phyloP scores from a whole-genome alignment of 441 rosid genomes.

The Adansonia rubrostipa region DNA sequence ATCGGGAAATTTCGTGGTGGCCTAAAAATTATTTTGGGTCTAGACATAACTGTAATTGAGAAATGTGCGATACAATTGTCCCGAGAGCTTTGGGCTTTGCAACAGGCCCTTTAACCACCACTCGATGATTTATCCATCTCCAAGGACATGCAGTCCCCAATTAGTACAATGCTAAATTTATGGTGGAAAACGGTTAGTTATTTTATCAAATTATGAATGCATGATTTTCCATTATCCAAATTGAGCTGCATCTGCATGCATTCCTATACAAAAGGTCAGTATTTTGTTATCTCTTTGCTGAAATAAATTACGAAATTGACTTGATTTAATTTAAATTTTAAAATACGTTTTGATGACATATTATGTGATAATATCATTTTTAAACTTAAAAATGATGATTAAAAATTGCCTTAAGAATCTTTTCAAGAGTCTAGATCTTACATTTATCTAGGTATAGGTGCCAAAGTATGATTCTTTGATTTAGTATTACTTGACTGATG shows the following conservation, averaged over 20 bases:
- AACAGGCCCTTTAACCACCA: background rate
- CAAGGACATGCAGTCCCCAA: slow-evolving; percentile 44
- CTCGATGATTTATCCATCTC: background rate
- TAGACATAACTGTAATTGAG: background rate
- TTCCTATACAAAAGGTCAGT: background rate
- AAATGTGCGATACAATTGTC: background rate
- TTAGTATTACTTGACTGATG: background rate
- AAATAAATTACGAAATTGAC: background rate
- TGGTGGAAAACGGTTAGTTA: background rate
- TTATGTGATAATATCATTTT: background rate
- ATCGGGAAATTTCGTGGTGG: background rate
- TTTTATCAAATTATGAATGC: background rate
- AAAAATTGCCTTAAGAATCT: background rate
- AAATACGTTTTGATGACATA: background rate
- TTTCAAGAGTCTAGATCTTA: background rate
- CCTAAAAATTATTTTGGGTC: background rate
- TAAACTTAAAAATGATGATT: background rate
- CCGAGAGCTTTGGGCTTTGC: background rate
- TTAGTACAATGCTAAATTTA: background rate
- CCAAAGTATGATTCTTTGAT: background rate
- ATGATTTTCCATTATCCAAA: background rate
- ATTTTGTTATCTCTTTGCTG: background rate
- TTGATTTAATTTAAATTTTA: background rate
- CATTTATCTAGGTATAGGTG: background rate
- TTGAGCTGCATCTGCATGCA: background rate